Conservation (phyloP, 2,329 filamentous ascomycete genomes). For the Aspergillus awamori region DNA sequence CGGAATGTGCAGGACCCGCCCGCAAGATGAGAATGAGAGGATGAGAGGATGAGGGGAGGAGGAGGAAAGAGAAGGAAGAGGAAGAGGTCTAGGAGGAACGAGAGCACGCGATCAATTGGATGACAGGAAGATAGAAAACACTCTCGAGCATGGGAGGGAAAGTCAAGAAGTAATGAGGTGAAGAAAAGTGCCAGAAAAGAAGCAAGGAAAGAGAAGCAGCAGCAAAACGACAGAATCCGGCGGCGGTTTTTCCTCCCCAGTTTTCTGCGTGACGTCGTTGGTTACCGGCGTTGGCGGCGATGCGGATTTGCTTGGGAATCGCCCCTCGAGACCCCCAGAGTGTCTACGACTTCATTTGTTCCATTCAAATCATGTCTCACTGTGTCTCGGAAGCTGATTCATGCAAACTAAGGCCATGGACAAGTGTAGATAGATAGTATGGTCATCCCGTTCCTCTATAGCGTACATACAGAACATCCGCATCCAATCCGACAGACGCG, state of each 20-base stretch:
- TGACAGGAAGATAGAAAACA: slow-evolving; percentile 10
- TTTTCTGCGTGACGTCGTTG: slow-evolving; percentile 12
- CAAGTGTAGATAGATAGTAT: neutral
- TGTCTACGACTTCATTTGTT: too few relatives aligned
- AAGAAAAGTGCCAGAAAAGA: neutral
- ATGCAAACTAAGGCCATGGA: neutral
- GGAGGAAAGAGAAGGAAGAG: neutral
- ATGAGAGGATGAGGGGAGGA: neutral
- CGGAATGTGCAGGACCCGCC: slow-evolving; percentile 27
- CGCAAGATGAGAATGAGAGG: slow-evolving; percentile 21
- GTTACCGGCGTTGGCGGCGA: neutral
- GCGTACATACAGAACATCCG: slow-evolving; percentile 4
- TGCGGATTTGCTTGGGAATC: too few relatives aligned
- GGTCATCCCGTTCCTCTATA: slow-evolving; percentile 5
- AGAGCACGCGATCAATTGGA: slow-evolving; percentile 14
- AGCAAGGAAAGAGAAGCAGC: neutral
- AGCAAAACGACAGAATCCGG: neutral
- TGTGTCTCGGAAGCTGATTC: neutral
- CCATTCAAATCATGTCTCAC: too few relatives aligned
- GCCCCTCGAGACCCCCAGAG: neutral
- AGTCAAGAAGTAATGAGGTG: neutral
- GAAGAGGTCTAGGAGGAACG: neutral
- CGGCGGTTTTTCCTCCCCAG: slow-evolving; percentile 1
- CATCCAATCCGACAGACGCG: slow-evolving; percentile 5
- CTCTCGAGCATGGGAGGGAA: neutral